A percentile compares a stretch with the other conserved stretches of the same genome.
These are phyloP conservation scores for Pseudogymnoascus sp. DNA, from an alignment of 2,329 filamentous ascomycete species.

Conservation along the genomic window DNA sequence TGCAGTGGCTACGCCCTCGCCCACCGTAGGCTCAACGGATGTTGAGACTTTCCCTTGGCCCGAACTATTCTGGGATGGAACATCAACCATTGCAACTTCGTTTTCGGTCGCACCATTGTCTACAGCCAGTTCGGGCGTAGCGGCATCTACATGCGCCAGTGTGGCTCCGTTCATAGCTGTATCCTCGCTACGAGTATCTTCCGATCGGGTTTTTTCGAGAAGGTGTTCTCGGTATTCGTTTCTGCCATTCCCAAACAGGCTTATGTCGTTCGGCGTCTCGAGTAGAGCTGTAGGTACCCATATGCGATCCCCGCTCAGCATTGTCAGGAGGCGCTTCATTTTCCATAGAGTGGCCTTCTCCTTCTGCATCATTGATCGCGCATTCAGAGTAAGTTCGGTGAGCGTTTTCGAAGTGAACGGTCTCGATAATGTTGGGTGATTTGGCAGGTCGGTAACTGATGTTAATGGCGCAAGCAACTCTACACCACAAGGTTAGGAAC, in stretches of 20 bases:
- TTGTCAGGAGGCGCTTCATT: constrained; percentile 66
- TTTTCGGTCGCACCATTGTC: neutral
- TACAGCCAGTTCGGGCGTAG: neutral
- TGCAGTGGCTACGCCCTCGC: neutral
- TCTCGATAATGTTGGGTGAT: constrained; percentile 66
- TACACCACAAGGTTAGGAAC: constrained; percentile 33
- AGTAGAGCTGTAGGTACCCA: constrained; percentile 57
- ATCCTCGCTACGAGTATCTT: constrained; percentile 20
- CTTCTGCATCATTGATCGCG: constrained; percentile 63
- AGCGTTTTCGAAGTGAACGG: constrained; percentile 70
- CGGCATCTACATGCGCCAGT: neutral
- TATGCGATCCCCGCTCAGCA: constrained; percentile 66
- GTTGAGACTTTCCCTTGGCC: neutral
- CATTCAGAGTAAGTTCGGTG: constrained; percentile 62
- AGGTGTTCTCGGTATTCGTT: constrained; percentile 18
- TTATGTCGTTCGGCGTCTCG: constrained; percentile 48
- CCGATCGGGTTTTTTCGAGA: constrained; percentile 17
- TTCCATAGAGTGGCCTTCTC: constrained; percentile 68
- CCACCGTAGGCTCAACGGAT: neutral
- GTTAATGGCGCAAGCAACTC: constrained; percentile 70
- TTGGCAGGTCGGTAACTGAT: constrained; percentile 64
- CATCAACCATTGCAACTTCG: neutral
- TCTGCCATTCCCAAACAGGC: constrained; percentile 37
- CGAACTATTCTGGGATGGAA: neutral
- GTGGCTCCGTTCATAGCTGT: constrained; percentile 12